Conservation (phyloP, 2,329 filamentous ascomycete genomes). For the Pestalotiopsis sp. region DNA sequence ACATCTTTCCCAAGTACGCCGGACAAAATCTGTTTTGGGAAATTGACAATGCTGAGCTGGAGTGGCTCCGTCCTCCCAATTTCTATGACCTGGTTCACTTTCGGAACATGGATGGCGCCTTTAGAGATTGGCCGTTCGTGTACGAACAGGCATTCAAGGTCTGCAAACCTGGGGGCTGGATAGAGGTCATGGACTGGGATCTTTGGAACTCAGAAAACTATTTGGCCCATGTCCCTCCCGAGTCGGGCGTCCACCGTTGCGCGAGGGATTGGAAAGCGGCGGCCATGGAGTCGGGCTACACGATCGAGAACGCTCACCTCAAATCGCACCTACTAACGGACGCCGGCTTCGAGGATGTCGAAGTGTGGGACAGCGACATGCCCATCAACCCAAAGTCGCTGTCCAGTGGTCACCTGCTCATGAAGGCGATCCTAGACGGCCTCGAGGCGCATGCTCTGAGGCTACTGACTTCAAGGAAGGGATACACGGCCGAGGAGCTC, state of each 20-base stretch:
- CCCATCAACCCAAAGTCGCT: constrained; percentile 49
- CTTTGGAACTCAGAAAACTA: constrained; percentile 40
- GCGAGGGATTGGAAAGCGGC: constrained; percentile 45
- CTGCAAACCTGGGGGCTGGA: constrained; percentile 59
- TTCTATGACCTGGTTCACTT: constrained; percentile 60
- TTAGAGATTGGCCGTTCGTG: constrained; percentile 57
- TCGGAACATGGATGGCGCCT: constrained; percentile 57
- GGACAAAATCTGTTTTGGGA: constrained; percentile 64
- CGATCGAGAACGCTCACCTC: constrained; percentile 47
- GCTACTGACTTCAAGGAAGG: constrained; percentile 54
- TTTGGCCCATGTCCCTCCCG: constrained; percentile 42
- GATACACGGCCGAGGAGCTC: constrained; percentile 53
- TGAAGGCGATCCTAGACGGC: constrained; percentile 53
- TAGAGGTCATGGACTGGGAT: constrained; percentile 58
- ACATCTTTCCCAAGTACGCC: constrained; percentile 58
- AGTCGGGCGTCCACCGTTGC: constrained; percentile 47
- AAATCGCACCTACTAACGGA: constrained; percentile 46
- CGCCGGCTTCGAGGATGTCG: constrained; percentile 55
- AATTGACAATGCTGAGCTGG: constrained; percentile 59
- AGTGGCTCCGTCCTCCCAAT: constrained; percentile 57
- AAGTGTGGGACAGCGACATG: constrained; percentile 49
- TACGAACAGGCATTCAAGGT: constrained; percentile 56
- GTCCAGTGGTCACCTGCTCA: constrained; percentile 55
- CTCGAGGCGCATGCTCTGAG: constrained; percentile 52
- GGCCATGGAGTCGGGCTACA: constrained; percentile 45